phyloP scores from a whole-genome alignment of 345 rosid genomes.

The Gossypium australe region DNA sequence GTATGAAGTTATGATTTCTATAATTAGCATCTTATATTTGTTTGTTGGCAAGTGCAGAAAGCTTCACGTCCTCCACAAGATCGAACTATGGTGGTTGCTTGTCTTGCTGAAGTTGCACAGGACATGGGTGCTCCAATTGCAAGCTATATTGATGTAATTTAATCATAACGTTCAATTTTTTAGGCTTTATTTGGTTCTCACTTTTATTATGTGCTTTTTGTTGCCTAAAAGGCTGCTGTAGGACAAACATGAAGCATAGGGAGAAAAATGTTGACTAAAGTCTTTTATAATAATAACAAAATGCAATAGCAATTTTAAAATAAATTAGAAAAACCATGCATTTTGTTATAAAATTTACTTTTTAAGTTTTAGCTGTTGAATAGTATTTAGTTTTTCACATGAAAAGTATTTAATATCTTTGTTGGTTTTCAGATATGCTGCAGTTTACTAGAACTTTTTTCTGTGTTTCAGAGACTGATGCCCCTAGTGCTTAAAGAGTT shows the following conservation, averaged over 20 bases:
- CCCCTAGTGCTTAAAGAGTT: constrained; percentile 89
- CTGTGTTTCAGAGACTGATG: constrained; percentile 70
- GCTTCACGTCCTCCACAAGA: constrained; percentile 81
- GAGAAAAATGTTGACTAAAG: neutral
- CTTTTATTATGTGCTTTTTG: neutral
- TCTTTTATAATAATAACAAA: neutral
- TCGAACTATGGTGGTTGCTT: constrained; percentile 96
- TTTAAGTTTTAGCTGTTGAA: neutral
- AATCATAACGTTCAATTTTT: constrained; percentile 8
- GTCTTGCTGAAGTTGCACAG: constrained; percentile 99
- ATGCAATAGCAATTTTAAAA: neutral
- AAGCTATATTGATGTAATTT: constrained; percentile 75
- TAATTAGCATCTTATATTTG: constrained; percentile 24
- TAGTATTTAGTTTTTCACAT: neutral
- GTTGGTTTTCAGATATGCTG: constrained; percentile 9
- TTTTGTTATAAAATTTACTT: neutral
- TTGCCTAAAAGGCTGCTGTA: neutral
- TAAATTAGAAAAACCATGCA: neutral
- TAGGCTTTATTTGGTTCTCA: constrained; percentile 4
- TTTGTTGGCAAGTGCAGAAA: constrained; percentile 47
- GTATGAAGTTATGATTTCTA: constrained; percentile 7
- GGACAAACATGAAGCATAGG: neutral
- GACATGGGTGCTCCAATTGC: constrained; percentile 95
- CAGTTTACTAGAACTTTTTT: constrained; percentile 20
- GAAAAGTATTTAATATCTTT: neutral